phyloP scores from a whole-genome alignment of 805 yeast species.

The Ogataea minuta region DNA sequence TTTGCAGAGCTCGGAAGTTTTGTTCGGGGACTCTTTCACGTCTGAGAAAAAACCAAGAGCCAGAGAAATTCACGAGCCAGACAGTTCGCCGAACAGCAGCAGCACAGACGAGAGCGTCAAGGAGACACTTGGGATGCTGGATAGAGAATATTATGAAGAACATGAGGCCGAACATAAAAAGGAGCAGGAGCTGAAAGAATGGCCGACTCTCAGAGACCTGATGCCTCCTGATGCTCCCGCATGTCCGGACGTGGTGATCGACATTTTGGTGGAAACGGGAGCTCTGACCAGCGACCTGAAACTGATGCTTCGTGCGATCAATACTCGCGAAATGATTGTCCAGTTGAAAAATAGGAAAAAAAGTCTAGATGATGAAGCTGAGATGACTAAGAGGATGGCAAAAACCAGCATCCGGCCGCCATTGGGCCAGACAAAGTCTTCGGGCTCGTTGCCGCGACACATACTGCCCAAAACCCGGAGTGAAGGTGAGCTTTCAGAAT shows the following conservation, averaged over 20 bases:
- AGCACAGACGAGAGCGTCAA: constrained; percentile 17
- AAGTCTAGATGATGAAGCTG: constrained; percentile 13
- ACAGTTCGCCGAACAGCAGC: constrained; percentile 4
- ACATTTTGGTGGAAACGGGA: constrained; percentile 59
- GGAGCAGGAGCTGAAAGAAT: constrained; percentile 17
- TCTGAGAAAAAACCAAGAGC: not conserved
- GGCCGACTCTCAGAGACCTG: constrained; percentile 57
- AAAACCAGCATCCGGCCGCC: not conserved
- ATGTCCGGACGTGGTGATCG: constrained; percentile 55
- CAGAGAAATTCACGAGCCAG: not conserved
- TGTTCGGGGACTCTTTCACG: constrained; percentile 1
- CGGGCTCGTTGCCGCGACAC: not conserved
- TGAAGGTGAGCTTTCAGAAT: constrained; percentile 1
- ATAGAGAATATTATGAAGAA: not conserved
- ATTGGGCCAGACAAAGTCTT: constrained; percentile 1
- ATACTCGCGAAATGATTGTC: constrained; percentile 50
- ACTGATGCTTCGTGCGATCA: constrained; percentile 54
- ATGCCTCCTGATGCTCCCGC: constrained; percentile 55
- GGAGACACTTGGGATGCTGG: constrained; percentile 14
- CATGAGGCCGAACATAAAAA: not conserved
- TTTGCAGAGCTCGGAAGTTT: constrained; percentile 3
- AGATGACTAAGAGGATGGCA: not conserved
- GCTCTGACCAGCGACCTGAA: constrained; percentile 63
- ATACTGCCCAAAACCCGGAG: constrained; percentile 1
- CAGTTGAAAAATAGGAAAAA: constrained; percentile 34